A percentile compares a stretch with the other conserved stretches of the same genome.
These are phyloP conservation scores for Eugenia klotzschiana DNA, from an alignment of 441 rosid genomes.

Conservation along the genomic window DNA sequence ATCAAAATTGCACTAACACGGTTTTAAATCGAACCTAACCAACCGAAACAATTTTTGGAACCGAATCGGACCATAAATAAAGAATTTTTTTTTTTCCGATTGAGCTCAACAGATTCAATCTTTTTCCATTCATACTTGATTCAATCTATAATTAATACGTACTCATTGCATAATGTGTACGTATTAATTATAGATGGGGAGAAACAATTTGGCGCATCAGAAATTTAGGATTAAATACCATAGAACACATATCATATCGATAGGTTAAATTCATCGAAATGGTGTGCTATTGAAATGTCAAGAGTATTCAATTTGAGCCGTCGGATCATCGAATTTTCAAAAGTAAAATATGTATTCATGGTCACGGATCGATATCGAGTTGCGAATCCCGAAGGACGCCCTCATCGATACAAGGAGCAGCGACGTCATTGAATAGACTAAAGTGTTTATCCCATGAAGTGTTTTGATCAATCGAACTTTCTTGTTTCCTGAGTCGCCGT, in stretches of 20 bases:
- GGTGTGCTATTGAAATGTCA: neutral
- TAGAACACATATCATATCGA: rapidly evolving
- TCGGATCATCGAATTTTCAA: neutral
- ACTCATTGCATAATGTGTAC: no score
- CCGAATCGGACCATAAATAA: neutral
- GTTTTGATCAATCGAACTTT: neutral
- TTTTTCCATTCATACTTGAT: neutral
- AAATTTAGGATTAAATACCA: neutral
- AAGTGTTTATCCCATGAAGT: neutral
- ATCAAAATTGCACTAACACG: neutral
- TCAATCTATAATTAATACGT: no score
- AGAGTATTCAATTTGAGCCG: neutral
- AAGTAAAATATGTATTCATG: neutral
- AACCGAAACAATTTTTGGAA: neutral
- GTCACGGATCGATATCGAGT: no score
- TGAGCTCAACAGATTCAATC: neutral
- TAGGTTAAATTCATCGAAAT: rapidly evolving
- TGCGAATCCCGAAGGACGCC: no score
- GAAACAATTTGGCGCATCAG: neutral
- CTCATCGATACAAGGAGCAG: neutral
- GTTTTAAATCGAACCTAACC: neutral
- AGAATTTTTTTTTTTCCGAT: neutral
- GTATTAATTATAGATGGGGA: neutral
- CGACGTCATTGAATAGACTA: neutral
- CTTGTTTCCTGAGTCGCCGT: neutral